Conservation (phyloP, 495 filamentous ascomycete species). For the Jackrogersella minutella region DNA sequence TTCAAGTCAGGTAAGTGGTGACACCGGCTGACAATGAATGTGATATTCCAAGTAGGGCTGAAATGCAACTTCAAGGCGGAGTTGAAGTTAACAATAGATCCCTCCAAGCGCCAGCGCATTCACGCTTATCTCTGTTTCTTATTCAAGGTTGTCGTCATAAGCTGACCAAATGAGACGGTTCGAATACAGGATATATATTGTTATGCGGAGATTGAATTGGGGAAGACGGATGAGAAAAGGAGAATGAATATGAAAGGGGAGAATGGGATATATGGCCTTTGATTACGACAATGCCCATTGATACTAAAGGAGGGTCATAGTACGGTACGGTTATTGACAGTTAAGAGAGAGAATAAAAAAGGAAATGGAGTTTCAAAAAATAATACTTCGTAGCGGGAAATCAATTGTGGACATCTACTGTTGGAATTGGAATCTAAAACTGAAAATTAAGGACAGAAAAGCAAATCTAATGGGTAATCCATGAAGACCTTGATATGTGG, state of each 20-base stretch:
- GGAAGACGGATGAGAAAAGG: slow-evolving; percentile 13
- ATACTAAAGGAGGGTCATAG: slow-evolving; percentile 35
- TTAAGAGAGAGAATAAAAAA: slow-evolving; percentile 26
- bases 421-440: slow-evolving; percentile 7
- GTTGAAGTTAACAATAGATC: slow-evolving; percentile 18
- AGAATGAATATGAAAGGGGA: slow-evolving; percentile 8
- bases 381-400: slow-evolving; percentile 18
- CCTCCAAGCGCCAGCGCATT: slow-evolving; percentile 27
- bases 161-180: neutral
- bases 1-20: slow-evolving; percentile 14
- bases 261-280: slow-evolving; percentile 23
- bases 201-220: slow-evolving; percentile 5
- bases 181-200: slow-evolving; percentile 26
- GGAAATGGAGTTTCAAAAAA: too few relatives aligned
- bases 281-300: slow-evolving; percentile 30
- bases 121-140: slow-evolving; percentile 20
- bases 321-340: slow-evolving; percentile 32
- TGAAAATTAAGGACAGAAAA: slow-evolving; percentile 15
- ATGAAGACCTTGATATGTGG: slow-evolving; percentile 9
- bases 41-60: slow-evolving; percentile 21
- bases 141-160: slow-evolving; percentile 39
- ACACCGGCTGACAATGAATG: slow-evolving; percentile 15
- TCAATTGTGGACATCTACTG: slow-evolving; percentile 35
- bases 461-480: slow-evolving; percentile 12
- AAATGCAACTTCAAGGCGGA: slow-evolving; percentile 28